Evolutionary conservation across 306 rosid species (phyloP), one percentile per base, ranked within the genome.

Genomic region (Rosa rugosa): DNA sequence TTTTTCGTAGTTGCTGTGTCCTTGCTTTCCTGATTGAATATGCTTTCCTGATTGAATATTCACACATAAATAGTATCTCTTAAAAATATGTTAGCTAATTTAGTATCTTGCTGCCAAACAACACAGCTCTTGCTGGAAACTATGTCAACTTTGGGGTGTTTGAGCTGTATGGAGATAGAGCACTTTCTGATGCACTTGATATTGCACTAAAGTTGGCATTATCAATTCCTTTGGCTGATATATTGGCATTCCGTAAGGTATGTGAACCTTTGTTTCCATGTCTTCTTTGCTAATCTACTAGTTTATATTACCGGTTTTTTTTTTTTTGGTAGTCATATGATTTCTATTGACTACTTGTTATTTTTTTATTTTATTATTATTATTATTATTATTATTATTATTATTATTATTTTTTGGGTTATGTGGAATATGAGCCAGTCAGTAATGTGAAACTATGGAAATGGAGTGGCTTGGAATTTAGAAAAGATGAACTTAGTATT

Each of bases 141-240:
- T 95, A 95, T 85, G 97, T 92, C 83, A 95, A 95, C 91, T 92
- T 95, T 81, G 99, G 99, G 27, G 99, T 95, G 75, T 95, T 95
- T 88, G 99, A 95, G 78, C 87, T 95, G 75, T 95, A 95, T 60
- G 99, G 99, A 40, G 99, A 95, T 83, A 85, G 92, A 85, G 99
- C 99, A 51, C 92, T 95, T 72, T 88, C 97, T 64, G 97, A 95
- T 63, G 99, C 87, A 12, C 96, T 92, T 50, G 97, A 92, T 85
- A 89, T 93, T 86, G 88, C 97, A 75, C 85, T 95, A 64, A 95
- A 93, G 92, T 84, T 95, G 97, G 90, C 92, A 53, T 88, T 95
- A 72, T 91, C 97, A 81, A 91, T 95, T 79, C 90, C 99, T 76
- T 83, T 95, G 90, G 92, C 97, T 38, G 97, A 95, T 87, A 90